Base-by-base conservation (phyloP, 176 grass and related monocot species). In the Luzula sylvatica region DNA sequence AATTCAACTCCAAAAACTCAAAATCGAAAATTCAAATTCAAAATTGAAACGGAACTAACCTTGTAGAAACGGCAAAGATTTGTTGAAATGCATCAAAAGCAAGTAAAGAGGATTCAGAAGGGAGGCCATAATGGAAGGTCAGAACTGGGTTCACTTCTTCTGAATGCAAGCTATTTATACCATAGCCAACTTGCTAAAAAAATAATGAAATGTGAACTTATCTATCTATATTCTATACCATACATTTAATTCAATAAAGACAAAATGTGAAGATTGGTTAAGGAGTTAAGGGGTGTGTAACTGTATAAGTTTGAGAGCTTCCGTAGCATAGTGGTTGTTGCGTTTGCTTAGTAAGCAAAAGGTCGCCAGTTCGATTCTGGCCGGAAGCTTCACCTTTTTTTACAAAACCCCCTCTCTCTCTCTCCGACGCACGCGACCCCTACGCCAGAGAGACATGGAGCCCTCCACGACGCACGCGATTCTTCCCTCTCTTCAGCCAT, bases 321-420 rank as follows among this genome's bases (percentile, higher is more conserved):
- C 67, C 61, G 35, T 86, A 80, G 67, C 72, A 76, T 78, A 80
- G 72, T 72, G 72, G 67, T 76, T 80, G 62, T 63, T 86, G 82
- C 70, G 81, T 86, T 82, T 69, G 73, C 81, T 93, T 93, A 81
- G 81, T 93, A 93, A 86, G 75, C 44, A 57, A 78, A 66, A 78
- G 75, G 75, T 60, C 60, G 67, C 52, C 58, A 78, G 75, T 78
- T 78, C 75, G 51, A 78, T 66, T 58, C 67, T 78, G 40, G 75
- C 51, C 58, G 51, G 52, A 66, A 71, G 66, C 75, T 69, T 43
- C 3, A 17, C 18, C 24, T 53, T 55, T 16, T n/a, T n/a, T n/a
- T n/a, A n/a, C n/a, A n/a, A n/a, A n/a, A n/a, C n/a, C n/a, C n/a
- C n/a, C n/a, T n/a, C n/a, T n/a, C n/a, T n/a, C n/a, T n/a, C n/a